Percentiles rank a stretch among this genome's conserved stretches.
Conservation (phyloP, 2,329 filamentous ascomycete species). For the Clonostachys sp. region DNA sequence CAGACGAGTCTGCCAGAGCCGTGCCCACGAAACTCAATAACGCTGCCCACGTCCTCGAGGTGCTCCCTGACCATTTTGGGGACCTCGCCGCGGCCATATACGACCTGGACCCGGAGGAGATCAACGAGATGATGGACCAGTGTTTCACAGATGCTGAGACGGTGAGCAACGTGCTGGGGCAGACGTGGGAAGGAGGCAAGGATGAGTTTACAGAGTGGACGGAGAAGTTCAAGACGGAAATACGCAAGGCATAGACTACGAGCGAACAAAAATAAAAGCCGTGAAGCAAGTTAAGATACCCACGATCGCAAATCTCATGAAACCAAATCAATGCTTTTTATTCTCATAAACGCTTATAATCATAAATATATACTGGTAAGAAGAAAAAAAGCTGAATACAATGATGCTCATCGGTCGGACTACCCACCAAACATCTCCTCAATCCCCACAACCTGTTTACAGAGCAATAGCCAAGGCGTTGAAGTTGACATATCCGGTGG, state of each 20-base stretch:
- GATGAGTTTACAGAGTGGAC: conserved; percentile 81
- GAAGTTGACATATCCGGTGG: conserved; percentile 13
- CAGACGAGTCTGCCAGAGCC: not conserved
- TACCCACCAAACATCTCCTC: no score
- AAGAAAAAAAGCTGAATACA: no score
- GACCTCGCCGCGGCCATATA: conserved; percentile 72
- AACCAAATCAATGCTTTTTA: no score
- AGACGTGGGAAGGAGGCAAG: conserved; percentile 57
- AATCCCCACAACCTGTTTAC: not conserved
- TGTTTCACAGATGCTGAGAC: conserved; percentile 57
- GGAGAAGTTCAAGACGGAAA: conserved; percentile 48
- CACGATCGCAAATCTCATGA: no score
- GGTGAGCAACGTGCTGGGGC: conserved; percentile 48
- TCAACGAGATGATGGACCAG: conserved; percentile 52
- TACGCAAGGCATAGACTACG: conserved; percentile 32
- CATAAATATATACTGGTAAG: no score
- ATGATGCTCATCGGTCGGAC: no score
- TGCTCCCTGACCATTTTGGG: conserved; percentile 63
- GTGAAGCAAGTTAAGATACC: no score
- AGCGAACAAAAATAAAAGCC: no score
- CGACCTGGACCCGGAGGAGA: conserved; percentile 54
- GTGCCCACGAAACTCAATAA: conserved; percentile 46
- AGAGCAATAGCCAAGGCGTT: conserved; percentile 10
- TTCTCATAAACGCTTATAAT: no score
- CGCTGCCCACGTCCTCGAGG: conserved; percentile 49